Percentiles rank a stretch among this genome's conserved stretches.
Conservation (phyloP, 345 rosid species). For the Citrus cavaleriei region DNA sequence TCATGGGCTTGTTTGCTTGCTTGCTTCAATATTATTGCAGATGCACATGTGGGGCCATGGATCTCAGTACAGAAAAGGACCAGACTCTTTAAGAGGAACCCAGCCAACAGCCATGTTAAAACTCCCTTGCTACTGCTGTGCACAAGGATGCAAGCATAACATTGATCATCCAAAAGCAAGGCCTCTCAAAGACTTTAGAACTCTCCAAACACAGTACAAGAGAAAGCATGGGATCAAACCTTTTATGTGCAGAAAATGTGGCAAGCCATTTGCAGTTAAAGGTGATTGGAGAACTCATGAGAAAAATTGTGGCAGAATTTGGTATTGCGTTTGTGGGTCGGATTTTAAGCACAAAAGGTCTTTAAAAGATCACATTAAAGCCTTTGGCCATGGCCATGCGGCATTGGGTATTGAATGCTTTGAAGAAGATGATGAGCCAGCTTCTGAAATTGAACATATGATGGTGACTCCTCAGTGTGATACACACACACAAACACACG, state of each 20-base stretch:
- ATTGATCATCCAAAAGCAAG: conserved; percentile 74
- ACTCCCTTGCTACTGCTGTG: conserved; percentile 74
- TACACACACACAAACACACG: too few species aligned
- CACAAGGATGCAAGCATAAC: conserved; percentile 67
- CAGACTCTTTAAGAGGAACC: conserved; percentile 66
- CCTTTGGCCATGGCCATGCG: conserved; percentile 66
- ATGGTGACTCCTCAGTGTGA: conserved; percentile 14
- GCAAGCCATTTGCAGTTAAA: conserved; percentile 67
- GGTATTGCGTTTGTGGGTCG: conserved; percentile 77
- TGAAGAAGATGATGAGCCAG: conserved; percentile 58
- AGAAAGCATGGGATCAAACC: conserved; percentile 72
- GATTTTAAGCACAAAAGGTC: conserved; percentile 84
- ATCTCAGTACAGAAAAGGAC: conserved; percentile 83
- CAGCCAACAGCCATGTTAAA: conserved; percentile 77
- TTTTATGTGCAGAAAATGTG: conserved; percentile 68
- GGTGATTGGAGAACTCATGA: conserved; percentile 91
- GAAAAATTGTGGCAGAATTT: conserved; percentile 79
- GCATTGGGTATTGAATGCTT: conserved; percentile 30
- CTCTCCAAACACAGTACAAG: conserved; percentile 87
- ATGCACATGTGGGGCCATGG: conserved; percentile 98
- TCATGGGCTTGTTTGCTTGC: not conserved
- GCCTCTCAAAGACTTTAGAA: conserved; percentile 76
- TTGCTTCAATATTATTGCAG: conserved; percentile 22
- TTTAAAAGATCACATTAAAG: conserved; percentile 67
- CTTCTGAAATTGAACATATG: conserved; percentile 54